These are phyloP conservation scores for Colletotrichum aenigma DNA, from an alignment of 2,329 filamentous ascomycete species.

Conservation along the genomic window DNA sequence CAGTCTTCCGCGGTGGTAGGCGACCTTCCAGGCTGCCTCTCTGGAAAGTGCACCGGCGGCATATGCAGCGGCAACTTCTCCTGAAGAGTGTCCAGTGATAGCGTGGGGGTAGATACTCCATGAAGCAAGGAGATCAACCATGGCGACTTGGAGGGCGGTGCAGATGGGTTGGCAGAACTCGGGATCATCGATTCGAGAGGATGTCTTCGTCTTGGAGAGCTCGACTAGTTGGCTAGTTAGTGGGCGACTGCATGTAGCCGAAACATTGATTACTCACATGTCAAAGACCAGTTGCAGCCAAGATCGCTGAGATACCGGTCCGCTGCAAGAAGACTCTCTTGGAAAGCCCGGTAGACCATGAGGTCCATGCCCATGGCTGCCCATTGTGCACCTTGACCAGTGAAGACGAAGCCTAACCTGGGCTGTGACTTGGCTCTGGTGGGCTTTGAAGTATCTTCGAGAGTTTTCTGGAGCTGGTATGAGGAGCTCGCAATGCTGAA, in stretches of 20 bases:
- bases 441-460: background rate
- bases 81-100: constrained; percentile 50
- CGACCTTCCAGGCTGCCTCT: constrained; percentile 49
- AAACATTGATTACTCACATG: constrained; percentile 6
- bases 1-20: constrained; percentile 50
- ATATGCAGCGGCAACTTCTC: constrained; percentile 54
- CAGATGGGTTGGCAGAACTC: constrained; percentile 47
- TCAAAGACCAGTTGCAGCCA: constrained; percentile 26
- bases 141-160: constrained; percentile 51
- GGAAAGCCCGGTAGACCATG: constrained; percentile 34
- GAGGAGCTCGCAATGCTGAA: background rate
- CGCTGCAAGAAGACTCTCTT: constrained; percentile 36
- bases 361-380: constrained; percentile 24
- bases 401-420: constrained; percentile 26
- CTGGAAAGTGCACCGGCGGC: constrained; percentile 39
- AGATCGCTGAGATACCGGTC: constrained; percentile 35
- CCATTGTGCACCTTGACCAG: constrained; percentile 32
- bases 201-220: constrained; percentile 28
- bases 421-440: background rate
- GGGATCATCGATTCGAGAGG: constrained; percentile 39
- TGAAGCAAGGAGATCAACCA: constrained; percentile 46
- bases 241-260: background rate
- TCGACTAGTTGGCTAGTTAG: constrained; percentile 7
- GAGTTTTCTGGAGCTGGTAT: background rate
- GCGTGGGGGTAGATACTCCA: constrained; percentile 43